These are phyloP conservation scores for Vitis hybrid DNA, from an alignment of 177 flowering plant genomes.

Conservation along the genomic window DNA sequence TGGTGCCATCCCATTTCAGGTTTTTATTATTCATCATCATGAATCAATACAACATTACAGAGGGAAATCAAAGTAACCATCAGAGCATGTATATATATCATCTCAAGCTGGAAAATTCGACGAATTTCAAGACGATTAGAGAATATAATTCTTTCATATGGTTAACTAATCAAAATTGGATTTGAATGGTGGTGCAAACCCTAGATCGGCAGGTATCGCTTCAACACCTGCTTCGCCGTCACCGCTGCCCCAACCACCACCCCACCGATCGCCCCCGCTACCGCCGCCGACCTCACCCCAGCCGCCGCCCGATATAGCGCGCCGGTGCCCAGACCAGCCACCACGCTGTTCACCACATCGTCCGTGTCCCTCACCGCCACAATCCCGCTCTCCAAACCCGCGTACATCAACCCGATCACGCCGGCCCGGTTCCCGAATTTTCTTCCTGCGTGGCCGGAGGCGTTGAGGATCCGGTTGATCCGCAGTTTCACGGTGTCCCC, in stretches of 20 bases:
- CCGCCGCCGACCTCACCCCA: conserved; percentile 63
- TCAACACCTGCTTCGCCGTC: conserved; percentile 49
- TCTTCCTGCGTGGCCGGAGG: conserved; percentile 50
- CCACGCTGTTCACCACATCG: conserved; percentile 48
- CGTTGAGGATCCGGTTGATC: conserved; percentile 50
- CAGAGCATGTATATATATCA: too few relatives aligned
- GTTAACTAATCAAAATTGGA: too few relatives aligned
- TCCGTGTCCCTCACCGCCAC: conserved; percentile 44
- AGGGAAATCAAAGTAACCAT: too few relatives aligned
- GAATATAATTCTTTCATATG: too few relatives aligned
- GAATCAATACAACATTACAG: too few relatives aligned
- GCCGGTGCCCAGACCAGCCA: conserved; percentile 72
- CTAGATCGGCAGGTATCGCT: conserved; percentile 73
- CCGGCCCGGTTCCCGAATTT: conserved; percentile 53
- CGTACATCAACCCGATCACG: conserved; percentile 60
- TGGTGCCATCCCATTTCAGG: too few relatives aligned
- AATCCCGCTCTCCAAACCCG: conserved; percentile 63
- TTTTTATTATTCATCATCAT: too few relatives aligned
- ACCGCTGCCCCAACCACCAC: conserved; percentile 48
- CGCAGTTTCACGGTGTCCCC: conserved; percentile 52
- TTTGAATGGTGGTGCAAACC: not conserved
- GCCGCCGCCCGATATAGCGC: conserved; percentile 57
- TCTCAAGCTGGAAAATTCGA: too few relatives aligned
- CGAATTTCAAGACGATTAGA: too few relatives aligned
- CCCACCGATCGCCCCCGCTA: conserved; percentile 72